phyloP scores from a whole-genome alignment of 2,329 filamentous ascomycete genomes.

The Aspergillus novoparasiticus region DNA sequence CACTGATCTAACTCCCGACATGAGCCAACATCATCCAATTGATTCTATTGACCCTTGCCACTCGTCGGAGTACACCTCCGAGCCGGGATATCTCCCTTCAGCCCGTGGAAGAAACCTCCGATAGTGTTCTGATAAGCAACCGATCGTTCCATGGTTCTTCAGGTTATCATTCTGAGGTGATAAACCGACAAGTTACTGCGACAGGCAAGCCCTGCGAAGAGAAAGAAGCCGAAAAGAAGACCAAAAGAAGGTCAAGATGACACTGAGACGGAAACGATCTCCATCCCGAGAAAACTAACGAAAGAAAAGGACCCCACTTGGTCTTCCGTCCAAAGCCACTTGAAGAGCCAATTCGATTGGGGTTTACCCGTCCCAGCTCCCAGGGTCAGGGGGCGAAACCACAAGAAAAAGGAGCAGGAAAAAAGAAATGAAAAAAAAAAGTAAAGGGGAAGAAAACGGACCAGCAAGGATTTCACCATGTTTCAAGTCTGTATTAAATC shows the following conservation, averaged over 20 bases:
- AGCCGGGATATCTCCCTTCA: neutral
- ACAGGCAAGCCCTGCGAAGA: neutral
- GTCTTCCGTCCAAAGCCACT: neutral
- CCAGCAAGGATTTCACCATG: neutral
- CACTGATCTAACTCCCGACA: neutral
- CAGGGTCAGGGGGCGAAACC: neutral
- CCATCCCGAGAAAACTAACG: slow-evolving; percentile 3
- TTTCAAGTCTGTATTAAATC: neutral
- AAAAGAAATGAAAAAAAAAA: neutral
- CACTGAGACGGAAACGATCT: neutral
- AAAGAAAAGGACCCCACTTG: neutral
- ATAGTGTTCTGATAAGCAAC: neutral
- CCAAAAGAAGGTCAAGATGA: slow-evolving; percentile 1
- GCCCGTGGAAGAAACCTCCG: neutral
- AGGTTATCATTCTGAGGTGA: neutral
- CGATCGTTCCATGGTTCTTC: neutral
- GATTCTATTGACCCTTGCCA: neutral
- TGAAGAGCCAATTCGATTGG: neutral
- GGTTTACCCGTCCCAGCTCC: slow-evolving; percentile 2
- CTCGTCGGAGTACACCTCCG: neutral
- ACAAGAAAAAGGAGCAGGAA: neutral
- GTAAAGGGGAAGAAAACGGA: neutral
- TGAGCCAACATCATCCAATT: neutral
- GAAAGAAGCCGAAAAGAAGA: neutral
- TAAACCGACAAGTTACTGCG: neutral